Evolutionary conservation across 225 moss, liverwort and hornwort genomes (phyloP), one percentile per base, ranked within the genome.

Genomic region (Asterella californica): DNA sequence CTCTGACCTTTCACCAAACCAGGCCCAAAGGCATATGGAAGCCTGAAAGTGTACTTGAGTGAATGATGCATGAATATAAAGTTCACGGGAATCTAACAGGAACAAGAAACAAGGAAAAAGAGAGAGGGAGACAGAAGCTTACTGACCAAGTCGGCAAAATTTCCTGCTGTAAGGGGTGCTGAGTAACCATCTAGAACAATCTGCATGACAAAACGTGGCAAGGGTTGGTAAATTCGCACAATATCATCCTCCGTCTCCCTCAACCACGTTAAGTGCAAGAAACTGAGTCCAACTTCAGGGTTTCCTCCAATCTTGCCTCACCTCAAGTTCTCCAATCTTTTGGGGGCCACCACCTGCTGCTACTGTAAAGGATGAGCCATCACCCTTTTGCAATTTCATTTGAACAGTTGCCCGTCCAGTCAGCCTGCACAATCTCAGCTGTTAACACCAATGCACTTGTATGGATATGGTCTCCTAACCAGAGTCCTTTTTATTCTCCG

Each of bases 181-280:
- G 99, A 99, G 88, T 99, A 99, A 19, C 99, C 99, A 77, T 99
- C 99, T 79, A 99, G 74, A 54, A 93, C 91, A 53, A 99, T 82
- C 89, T 89, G 87, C 72, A 82, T 15, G 48, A 18, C 30, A 29
- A 48, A 45, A 19, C 18, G 19, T 15, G 9, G 67, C 47, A 27
- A 53, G 33, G 2, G 21, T 78, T 19, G 52, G 49, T 66, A 25
- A 50, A 38, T 17, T 14, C 17, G 27, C 53, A 74, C 17, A 53
- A 17, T 15, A 30, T 74, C 0, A 54, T 52, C 46, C 17, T 73
- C 25, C 12, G 0, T 52, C 15, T 17, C 1, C 12, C 46, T 46
- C 12, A 70, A 6, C n/a, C n/a, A 38, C 25, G 19, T 25, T 32
- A 0, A 70, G 14, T 67, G 29, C 66, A 38, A 42, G 42, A 7